These are phyloP conservation scores for Mucor piriformis DNA, from an alignment of 371 early-diverging fungal genomes.

Conservation along the genomic window DNA sequence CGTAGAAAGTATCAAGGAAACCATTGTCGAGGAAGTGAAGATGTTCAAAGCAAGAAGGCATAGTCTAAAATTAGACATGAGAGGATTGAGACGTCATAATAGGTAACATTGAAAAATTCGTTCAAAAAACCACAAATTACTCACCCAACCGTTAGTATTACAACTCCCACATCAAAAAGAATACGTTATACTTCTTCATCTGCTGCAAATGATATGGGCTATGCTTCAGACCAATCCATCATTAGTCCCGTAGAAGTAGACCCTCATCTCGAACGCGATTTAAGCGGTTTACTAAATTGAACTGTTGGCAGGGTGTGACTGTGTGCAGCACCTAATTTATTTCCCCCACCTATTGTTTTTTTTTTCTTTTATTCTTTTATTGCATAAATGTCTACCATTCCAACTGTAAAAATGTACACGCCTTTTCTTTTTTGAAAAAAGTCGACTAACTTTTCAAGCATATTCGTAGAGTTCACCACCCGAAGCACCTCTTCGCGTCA, in stretches of 20 bases:
- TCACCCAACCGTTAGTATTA: constrained; percentile 14
- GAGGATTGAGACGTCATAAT: constrained; percentile 22
- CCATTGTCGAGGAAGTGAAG: constrained; percentile 91
- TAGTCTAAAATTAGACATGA: constrained; percentile 34
- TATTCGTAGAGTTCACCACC: too few species aligned
- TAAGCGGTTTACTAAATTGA: constrained; percentile 21
- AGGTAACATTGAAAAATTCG: background rate
- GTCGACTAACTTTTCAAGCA: too few species aligned
- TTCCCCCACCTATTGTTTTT: constrained; percentile 7
- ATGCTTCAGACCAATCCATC: constrained; percentile 22
- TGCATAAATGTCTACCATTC: constrained; percentile 10
- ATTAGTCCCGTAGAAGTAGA: constrained; percentile 26
- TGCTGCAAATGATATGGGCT: constrained; percentile 18
- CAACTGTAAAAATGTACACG: background rate
- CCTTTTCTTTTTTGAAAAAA: background rate
- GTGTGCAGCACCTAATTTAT: constrained; percentile 4
- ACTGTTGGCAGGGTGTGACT: background rate
- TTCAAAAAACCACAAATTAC: too few species aligned
- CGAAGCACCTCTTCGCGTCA: constrained; percentile 50
- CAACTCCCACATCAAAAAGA: constrained; percentile 18
- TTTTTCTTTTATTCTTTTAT: constrained; percentile 6
- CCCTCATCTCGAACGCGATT: constrained; percentile 26
- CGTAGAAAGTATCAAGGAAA: constrained; percentile 83
- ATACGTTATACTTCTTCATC: constrained; percentile 5
- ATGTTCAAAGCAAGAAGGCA: constrained; percentile 59